A percentile compares a stretch with the other conserved stretches of the same genome.
These are phyloP conservation scores for Beverwykella pulmonaria DNA, from an alignment of 495 filamentous ascomycete genomes.

Conservation along the genomic window DNA sequence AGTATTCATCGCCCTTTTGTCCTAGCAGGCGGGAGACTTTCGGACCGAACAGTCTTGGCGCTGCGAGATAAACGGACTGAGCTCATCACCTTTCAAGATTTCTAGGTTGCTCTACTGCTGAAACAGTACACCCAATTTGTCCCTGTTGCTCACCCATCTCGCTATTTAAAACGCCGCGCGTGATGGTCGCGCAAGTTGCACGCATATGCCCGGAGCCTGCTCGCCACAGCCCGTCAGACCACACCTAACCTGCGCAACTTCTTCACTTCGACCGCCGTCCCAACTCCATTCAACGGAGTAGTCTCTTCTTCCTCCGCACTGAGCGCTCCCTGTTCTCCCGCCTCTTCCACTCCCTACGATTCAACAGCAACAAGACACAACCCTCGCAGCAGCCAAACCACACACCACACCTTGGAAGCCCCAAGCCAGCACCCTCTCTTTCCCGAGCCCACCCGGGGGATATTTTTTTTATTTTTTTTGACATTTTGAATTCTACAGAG, in stretches of 20 bases:
- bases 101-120: too few relatives aligned
- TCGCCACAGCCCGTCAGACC: too few relatives aligned
- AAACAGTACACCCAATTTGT: conserved; percentile 11
- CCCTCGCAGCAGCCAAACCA: conserved; percentile 34
- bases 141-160: neutral
- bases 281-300: neutral
- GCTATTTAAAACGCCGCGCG: neutral
- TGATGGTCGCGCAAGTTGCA: conserved; percentile 12
- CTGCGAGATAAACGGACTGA: too few relatives aligned
- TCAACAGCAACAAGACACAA: conserved; percentile 37
- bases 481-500: too few relatives aligned
- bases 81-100: too few relatives aligned
- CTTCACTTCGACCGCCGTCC: conserved; percentile 9
- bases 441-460: conserved; percentile 35
- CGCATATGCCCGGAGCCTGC: conserved; percentile 10
- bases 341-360: conserved; percentile 30
- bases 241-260: conserved; percentile 17
- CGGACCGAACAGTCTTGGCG: too few relatives aligned
- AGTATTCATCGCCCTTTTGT: too few relatives aligned
- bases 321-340: conserved; percentile 13
- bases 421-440: conserved; percentile 53
- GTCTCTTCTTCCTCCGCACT: neutral
- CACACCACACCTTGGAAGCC: conserved; percentile 42
- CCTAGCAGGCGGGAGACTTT: too few relatives aligned
- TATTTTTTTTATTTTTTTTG: neutral